These are phyloP conservation scores for Fusarium multiceps DNA, from an alignment of 2,329 filamentous ascomycete species.

Conservation along the genomic window DNA sequence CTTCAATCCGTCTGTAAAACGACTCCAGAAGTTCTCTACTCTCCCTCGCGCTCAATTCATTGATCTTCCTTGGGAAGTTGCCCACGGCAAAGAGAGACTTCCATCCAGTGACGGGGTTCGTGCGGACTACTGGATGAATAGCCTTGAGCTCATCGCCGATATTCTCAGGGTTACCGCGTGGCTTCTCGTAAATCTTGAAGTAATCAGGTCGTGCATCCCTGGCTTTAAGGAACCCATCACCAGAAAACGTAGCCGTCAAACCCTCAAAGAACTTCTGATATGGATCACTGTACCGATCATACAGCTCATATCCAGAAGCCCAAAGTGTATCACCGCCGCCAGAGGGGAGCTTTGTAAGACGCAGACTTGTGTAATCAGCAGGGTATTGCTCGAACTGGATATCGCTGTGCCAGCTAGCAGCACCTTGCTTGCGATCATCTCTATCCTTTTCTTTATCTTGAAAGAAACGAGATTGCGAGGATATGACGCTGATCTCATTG, in stretches of 20 bases:
- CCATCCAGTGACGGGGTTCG: slow-evolving; percentile 73
- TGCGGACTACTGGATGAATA: slow-evolving; percentile 67
- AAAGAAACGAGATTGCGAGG: slow-evolving; percentile 49
- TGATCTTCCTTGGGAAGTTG: slow-evolving; percentile 56
- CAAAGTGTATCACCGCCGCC: slow-evolving; percentile 69
- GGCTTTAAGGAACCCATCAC: slow-evolving; percentile 24
- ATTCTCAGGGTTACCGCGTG: slow-evolving; percentile 56
- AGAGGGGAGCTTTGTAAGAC: slow-evolving; percentile 62
- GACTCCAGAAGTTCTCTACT: slow-evolving; percentile 56
- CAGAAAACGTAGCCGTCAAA: slow-evolving; percentile 60
- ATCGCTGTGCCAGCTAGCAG: slow-evolving; percentile 59
- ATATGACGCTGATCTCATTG: slow-evolving; percentile 69
- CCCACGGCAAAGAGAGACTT: slow-evolving; percentile 60
- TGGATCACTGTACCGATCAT: slow-evolving; percentile 63
- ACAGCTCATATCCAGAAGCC: slow-evolving; percentile 70
- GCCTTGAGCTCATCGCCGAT: slow-evolving; percentile 60
- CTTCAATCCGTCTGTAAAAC: slow-evolving; percentile 55
- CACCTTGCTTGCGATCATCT: slow-evolving; percentile 47
- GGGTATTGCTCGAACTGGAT: slow-evolving; percentile 68
- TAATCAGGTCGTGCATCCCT: slow-evolving; percentile 46
- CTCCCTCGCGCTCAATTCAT: slow-evolving; percentile 57
- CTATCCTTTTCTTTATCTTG: slow-evolving; percentile 27
- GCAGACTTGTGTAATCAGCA: slow-evolving; percentile 66
- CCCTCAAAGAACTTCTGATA: slow-evolving; percentile 65
- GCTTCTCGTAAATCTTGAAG: slow-evolving; percentile 49